Evolutionary conservation across 176 grass and related monocot genomes (phyloP).

Genomic region (Musa schizocarpa): DNA sequence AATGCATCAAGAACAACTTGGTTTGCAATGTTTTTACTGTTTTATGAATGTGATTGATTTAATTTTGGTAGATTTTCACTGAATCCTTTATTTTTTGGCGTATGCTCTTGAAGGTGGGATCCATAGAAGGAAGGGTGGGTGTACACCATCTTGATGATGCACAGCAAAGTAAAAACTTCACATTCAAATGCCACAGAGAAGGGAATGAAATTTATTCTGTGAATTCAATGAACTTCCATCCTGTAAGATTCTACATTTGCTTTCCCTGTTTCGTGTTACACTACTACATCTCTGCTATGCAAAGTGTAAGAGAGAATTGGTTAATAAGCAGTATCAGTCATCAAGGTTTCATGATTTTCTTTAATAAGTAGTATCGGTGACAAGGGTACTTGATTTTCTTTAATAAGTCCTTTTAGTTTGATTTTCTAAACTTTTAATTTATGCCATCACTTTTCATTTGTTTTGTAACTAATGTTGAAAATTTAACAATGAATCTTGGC

Average conservation of each 20-base stretch:
- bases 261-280: neutral
- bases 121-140: conserved; percentile 94
- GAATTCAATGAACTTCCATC: conserved; percentile 93
- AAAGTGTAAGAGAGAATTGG: neutral
- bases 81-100: conserved; percentile 8
- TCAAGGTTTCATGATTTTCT: no score
- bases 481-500: no score
- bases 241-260: conserved; percentile 41
- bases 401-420: no score
- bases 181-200: conserved; percentile 98
- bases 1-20: no score
- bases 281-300: neutral
- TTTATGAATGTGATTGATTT: neutral
- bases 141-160: conserved; percentile 91
- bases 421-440: no score
- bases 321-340: no score
- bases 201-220: conserved; percentile 86
- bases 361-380: no score
- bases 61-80: neutral
- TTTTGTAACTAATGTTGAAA: no score
- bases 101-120: conserved; percentile 51
- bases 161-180: conserved; percentile 94
- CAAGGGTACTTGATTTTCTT: no score
- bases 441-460: no score
- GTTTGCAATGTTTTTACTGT: neutral